Evolutionary conservation across 208 protist genomes (phyloP).

Genomic region (Porcisia hertigi): DNA sequence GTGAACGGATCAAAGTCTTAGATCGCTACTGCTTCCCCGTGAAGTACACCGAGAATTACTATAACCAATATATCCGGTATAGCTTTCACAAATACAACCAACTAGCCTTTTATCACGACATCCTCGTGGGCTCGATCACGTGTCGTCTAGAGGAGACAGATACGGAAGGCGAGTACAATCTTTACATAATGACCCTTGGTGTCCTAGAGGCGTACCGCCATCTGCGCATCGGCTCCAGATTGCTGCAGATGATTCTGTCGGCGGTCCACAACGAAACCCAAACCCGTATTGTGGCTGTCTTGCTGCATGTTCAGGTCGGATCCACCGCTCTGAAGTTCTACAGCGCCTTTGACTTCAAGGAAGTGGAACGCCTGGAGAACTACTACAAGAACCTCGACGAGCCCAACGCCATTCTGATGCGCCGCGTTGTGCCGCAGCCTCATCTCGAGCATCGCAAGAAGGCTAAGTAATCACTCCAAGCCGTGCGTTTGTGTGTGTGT

Average conservation of each 20-base stretch:
- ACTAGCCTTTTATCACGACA: constrained; percentile 88
- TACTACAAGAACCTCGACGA: constrained; percentile 90
- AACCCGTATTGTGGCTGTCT: constrained; percentile 51
- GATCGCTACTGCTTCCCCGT: constrained; percentile 81
- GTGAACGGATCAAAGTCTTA: constrained; percentile 79
- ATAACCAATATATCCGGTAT: constrained; percentile 66
- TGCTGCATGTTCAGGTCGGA: constrained; percentile 87
- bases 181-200: constrained; percentile 95
- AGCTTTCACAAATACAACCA: constrained; percentile 72
- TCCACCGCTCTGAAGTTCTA: constrained; percentile 87
- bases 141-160: constrained; percentile 80
- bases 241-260: constrained; percentile 64
- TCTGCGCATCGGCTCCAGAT: constrained; percentile 76
- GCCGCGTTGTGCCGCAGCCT: constrained; percentile 58
- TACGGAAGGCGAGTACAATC: constrained; percentile 44
- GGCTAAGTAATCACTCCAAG: constrained; percentile 13
- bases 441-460: constrained; percentile 48
- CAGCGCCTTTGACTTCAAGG: constrained; percentile 73
- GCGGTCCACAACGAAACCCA: constrained; percentile 59
- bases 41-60: constrained; percentile 86
- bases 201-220: constrained; percentile 92
- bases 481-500: neutral
- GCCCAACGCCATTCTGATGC: constrained; percentile 70
- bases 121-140: constrained; percentile 90
- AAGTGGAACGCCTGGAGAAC: constrained; percentile 45